These are phyloP conservation scores for Gaertneriomyces sp. DNA, from an alignment of 192 early-diverging fungal genomes.

Conservation along the genomic window DNA sequence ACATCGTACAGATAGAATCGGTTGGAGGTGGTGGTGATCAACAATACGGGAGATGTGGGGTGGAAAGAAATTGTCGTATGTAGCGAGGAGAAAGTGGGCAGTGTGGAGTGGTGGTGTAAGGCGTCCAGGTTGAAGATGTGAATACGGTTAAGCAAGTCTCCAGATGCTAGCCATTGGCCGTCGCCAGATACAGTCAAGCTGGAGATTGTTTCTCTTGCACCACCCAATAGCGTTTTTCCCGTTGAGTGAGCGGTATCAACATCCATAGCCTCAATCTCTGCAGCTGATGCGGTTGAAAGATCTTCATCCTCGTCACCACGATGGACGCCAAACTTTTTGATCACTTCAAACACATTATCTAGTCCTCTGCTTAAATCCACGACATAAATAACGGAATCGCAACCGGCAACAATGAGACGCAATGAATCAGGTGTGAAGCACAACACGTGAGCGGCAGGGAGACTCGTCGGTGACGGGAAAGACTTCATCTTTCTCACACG, in stretches of 20 bases:
- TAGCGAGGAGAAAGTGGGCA: conserved; percentile 58
- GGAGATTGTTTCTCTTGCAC: conserved; percentile 42
- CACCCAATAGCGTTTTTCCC: conserved; percentile 10
- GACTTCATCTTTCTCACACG: not conserved
- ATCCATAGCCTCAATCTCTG: conserved; percentile 34
- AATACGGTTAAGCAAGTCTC: conserved; percentile 69
- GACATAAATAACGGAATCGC: conserved; percentile 70
- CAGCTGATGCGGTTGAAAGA: conserved; percentile 34
- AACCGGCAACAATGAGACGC: conserved; percentile 71
- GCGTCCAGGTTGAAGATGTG: conserved; percentile 72
- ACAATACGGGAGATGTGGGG: conserved; percentile 50
- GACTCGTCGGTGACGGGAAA: not conserved
- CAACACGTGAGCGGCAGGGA: conserved; percentile 54
- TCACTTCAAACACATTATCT: conserved; percentile 53
- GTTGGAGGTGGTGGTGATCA: conserved; percentile 62
- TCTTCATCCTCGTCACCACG: conserved; percentile 44
- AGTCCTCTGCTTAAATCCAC: conserved; percentile 69
- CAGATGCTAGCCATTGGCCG: conserved; percentile 77
- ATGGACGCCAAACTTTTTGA: conserved; percentile 67
- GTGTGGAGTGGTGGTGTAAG: conserved; percentile 59
- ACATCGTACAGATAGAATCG: conserved; percentile 80
- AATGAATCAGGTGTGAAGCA: conserved; percentile 76
- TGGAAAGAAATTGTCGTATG: conserved; percentile 69
- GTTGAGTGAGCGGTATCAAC: conserved; percentile 9
- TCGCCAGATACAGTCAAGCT: conserved; percentile 73